Conservation (phyloP, 768 basidiomycete genomes). For the Xanthoconium stramineum region DNA sequence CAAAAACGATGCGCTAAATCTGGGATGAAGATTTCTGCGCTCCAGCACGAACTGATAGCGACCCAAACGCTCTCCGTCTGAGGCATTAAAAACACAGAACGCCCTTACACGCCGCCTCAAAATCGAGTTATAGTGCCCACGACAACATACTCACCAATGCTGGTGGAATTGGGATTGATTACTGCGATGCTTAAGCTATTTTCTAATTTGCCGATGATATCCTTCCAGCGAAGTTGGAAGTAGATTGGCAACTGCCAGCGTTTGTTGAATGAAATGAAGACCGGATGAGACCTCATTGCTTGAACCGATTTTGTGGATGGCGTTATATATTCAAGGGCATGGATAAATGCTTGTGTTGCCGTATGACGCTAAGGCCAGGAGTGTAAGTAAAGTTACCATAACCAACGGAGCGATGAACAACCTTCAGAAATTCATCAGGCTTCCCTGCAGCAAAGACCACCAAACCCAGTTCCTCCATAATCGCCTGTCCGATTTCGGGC, state of each 20-base stretch:
- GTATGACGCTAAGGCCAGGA: constrained; percentile 65
- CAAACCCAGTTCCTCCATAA: constrained; percentile 82
- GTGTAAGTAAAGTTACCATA: not conserved
- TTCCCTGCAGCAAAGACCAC: constrained; percentile 89
- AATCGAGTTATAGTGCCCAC: not conserved
- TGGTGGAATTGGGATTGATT: constrained; percentile 36
- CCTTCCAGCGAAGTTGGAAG: constrained; percentile 97
- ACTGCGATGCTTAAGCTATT: constrained; percentile 48
- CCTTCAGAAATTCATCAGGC: constrained; percentile 87
- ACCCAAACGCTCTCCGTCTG: constrained; percentile 70
- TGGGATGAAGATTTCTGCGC: constrained; percentile 77
- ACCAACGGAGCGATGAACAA: constrained; percentile 31
- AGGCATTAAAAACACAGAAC: constrained; percentile 46
- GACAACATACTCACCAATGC: constrained; percentile 37
- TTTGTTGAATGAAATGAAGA: constrained; percentile 69
- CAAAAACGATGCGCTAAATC: constrained; percentile 85
- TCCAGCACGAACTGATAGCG: constrained; percentile 82
- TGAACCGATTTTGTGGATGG: constrained; percentile 70
- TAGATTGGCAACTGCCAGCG: constrained; percentile 97
- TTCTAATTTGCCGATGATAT: constrained; percentile 78
- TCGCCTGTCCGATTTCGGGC: constrained; percentile 75
- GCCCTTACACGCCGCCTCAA: constrained; percentile 16
- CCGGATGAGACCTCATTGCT: constrained; percentile 67
- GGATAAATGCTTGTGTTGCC: constrained; percentile 78
- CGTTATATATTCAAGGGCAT: constrained; percentile 76